phyloP scores from a whole-genome alignment of 768 basidiomycete genomes.

The Galerina marginata region DNA sequence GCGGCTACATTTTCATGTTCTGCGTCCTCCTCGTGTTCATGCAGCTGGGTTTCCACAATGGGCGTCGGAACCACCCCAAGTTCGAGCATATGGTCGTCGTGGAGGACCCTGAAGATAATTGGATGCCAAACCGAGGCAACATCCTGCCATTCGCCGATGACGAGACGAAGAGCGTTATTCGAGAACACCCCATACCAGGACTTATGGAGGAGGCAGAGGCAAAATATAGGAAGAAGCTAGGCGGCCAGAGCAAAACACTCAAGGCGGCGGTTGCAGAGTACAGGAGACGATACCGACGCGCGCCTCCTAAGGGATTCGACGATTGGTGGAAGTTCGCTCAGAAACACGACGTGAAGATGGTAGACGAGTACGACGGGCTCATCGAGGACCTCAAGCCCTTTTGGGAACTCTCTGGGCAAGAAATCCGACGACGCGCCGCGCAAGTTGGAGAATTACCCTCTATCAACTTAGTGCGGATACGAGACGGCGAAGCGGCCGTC shows the following conservation, averaged over 20 bases:
- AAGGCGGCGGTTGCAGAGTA: slow-evolving; percentile 84
- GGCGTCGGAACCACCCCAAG: slow-evolving; percentile 32
- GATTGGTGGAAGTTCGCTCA: slow-evolving; percentile 86
- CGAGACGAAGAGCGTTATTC: slow-evolving; percentile 24
- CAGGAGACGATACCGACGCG: slow-evolving; percentile 70
- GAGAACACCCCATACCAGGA: slow-evolving; percentile 78
- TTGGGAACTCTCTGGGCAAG: slow-evolving; percentile 73
- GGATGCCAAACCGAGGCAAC: slow-evolving; percentile 22
- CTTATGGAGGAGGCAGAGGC: slow-evolving; percentile 85
- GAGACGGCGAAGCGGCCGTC: slow-evolving; percentile 62
- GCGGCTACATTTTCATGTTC: slow-evolving; percentile 47
- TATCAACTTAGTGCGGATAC: slow-evolving; percentile 85
- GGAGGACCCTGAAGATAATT: slow-evolving; percentile 24
- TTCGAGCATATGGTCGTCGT: slow-evolving; percentile 22
- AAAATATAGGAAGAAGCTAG: slow-evolving; percentile 69
- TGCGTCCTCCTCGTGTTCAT: slow-evolving; percentile 53
- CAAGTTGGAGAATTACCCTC: slow-evolving; percentile 82
- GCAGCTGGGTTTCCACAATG: slow-evolving; percentile 52
- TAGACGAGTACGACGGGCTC: slow-evolving; percentile 91
- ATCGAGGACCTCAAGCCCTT: slow-evolving; percentile 84
- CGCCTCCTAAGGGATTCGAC: slow-evolving; percentile 92
- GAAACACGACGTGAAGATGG: slow-evolving; percentile 73
- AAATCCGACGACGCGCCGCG: slow-evolving; percentile 66
- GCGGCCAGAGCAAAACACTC: slow-evolving; percentile 80
- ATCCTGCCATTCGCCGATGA: slow-evolving; percentile 23